Base-by-base conservation (phyloP, 2,329 filamentous ascomycete species). In the Microthyrium microscopicum region DNA sequence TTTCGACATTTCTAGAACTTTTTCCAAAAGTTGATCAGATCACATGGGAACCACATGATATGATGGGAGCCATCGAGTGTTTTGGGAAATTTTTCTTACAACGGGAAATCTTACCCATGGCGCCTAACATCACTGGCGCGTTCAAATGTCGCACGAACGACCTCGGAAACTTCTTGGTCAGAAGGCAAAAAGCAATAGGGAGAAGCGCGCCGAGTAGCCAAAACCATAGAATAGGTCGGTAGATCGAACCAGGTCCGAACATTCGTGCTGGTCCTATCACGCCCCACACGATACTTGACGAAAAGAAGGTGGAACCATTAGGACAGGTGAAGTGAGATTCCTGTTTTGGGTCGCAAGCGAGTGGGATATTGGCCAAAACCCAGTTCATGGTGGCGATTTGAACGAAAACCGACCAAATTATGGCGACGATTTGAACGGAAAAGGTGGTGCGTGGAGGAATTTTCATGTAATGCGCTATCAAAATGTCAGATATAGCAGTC, bases 261-360 rank as follows among this genome's bases (percentile, higher is more conserved):
- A 83, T 76, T 29, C 77, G 69, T 2, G 61, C 56, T 0, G 77
- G 77, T 1, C 78, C 77, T 38, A 83, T 79, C 35, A 73, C 65
- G 37, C n/a, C n/a, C n/a, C n/a, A n/a, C n/a, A 15, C 8, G 9
- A 16, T 25, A 13, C 9, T 25, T 25, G 12, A 13, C 22, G 22
- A 9, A 13, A 25, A 25, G 9, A 9, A 9, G 9, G 40, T 25
- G 18, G 15, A 20, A 4, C 29, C 13, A 33, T 19, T 13, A 29
- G 9, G 20, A 19, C 8, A 35, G 5, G 5, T 12, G 20, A 21
- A 28, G 22, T 25, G 8, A 25, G 22, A 9, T 25, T 25, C n/a
- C n/a, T n/a, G n/a, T n/a, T 5, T 18, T 12, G n/a, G n/a, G n/a
- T n/a, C n/a, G n/a, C n/a, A n/a, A n/a, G n/a, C n/a, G n/a, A n/a